These are phyloP conservation scores for Neofusicoccum ribis DNA, from an alignment of 2,329 filamentous ascomycete species.

Conservation along the genomic window DNA sequence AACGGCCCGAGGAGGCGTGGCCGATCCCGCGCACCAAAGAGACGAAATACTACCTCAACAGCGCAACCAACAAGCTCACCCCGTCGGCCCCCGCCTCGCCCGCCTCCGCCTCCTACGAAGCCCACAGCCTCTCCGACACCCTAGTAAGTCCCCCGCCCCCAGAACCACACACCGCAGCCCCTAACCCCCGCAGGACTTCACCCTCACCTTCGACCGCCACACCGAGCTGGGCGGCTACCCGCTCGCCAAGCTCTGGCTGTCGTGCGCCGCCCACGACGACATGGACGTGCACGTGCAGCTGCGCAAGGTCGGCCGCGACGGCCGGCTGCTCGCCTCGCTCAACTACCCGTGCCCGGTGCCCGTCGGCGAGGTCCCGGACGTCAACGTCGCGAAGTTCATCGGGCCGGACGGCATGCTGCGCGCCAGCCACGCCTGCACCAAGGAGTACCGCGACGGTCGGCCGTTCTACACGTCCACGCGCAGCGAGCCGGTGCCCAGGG, in stretches of 20 bases:
- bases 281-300: constrained; percentile 24
- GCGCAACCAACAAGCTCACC: not conserved
- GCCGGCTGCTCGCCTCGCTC: not conserved
- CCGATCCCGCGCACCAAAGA: constrained; percentile 26
- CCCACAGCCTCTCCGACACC: not conserved
- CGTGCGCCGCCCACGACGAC: not conserved
- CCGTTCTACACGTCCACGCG: constrained; percentile 31
- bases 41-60: constrained; percentile 21
- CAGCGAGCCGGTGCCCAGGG: constrained; percentile 44
- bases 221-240: constrained; percentile 19
- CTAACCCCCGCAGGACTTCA: constrained; percentile 38
- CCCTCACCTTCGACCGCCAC: constrained; percentile 36
- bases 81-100: not conserved
- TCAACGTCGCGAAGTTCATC: constrained; percentile 22
- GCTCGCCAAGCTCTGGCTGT: constrained; percentile 18
- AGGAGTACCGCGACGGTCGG: not conserved
- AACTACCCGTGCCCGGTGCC: constrained; percentile 19
- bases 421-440: constrained; percentile 20
- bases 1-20: constrained; percentile 3
- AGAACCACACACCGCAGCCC: too few relatives aligned
- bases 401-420: constrained; percentile 24
- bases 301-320: constrained; percentile 21
- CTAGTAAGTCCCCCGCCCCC: not conserved
- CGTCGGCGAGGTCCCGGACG: constrained; percentile 16
- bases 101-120: not conserved